Evolutionary conservation across 2,329 filamentous ascomycete genomes (phyloP), one percentile per base, ranked within the genome.

Genomic region (Paraphoma sp.): DNA sequence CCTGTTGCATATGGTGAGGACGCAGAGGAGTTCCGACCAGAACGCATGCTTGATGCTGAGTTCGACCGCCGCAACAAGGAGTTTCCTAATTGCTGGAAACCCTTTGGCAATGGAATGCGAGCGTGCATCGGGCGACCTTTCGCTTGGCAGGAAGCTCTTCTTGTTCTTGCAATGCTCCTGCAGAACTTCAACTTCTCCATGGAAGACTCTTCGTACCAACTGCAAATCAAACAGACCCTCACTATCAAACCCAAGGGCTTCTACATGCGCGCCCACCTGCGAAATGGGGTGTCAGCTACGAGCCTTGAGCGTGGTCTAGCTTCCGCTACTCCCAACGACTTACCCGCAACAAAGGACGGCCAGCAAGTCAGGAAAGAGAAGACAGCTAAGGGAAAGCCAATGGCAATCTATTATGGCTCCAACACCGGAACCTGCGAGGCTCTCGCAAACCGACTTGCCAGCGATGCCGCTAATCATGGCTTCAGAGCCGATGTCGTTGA

Each of bases 71-170:
- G 76, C 18, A 72, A 75, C 45, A 72, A 71, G n/a, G 66, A 78
- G 28, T 77, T 71, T 23, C 75, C 76, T 7, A 75, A 79, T 43
- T 71, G 69, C 63, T 82, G 66, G 82, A 86, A 85, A 63, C 83
- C 83, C 0, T 85, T 85, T 57, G 83, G 83, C 0, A 85, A 80
- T 33, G 84, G 83, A 1, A 75, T 81, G 65, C 74, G 83, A 23
- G 81, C 71, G 14, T 86, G 83, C 54, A 85, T 86, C 31, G 83
- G 83, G 4, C 74, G 83, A 1, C 76, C 81, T 0, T 86, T 86
- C 53, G 83, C 83, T 0, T 83, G 81, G 81, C 83, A 86, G 63
- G 83, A 86, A 57, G 77, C 79, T 2, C 61, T 85, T 3, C 71
- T 85, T 29, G 74, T 75, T 16, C 69, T 75, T 45, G 78, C 77